Evolutionary conservation across 2,329 filamentous ascomycete species (phyloP).

Genomic region (Emmonsia crescens): DNA sequence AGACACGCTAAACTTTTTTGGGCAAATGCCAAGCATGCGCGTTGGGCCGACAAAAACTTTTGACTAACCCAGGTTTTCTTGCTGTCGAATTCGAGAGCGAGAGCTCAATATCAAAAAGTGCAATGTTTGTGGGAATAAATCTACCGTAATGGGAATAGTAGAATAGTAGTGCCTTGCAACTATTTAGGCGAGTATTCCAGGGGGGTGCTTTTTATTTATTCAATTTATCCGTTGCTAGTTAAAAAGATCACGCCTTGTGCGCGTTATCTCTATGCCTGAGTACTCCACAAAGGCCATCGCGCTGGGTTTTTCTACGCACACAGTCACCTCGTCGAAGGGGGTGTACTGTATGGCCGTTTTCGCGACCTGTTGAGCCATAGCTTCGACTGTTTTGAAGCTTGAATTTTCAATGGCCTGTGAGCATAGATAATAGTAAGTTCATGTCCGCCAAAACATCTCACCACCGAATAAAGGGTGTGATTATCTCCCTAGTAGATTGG

Average conservation of each 20-base stretch:
- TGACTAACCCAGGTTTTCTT: background rate
- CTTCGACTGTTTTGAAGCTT: conserved; percentile 41
- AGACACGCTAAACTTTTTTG: background rate
- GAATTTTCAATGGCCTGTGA: conserved; percentile 36
- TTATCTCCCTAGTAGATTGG: background rate
- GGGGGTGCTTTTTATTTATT: background rate
- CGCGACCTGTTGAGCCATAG: conserved; percentile 39
- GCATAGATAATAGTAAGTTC: background rate
- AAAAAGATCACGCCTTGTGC: conserved; percentile 32
- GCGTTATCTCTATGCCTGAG: conserved; percentile 40
- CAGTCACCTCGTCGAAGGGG: conserved; percentile 36
- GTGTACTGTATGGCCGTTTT: conserved; percentile 37
- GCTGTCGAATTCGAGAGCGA: conserved; percentile 3
- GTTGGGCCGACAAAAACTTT: background rate
- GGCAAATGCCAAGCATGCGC: background rate
- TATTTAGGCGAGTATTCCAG: background rate
- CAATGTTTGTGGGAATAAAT: background rate
- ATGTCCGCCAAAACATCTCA: conserved; percentile 6
- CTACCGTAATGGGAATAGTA: background rate
- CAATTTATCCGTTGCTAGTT: conserved; percentile 12
- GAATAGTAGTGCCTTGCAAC: background rate
- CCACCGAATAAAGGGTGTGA: background rate
- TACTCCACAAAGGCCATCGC: conserved; percentile 40
- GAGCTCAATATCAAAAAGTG: background rate
- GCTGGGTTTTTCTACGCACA: conserved; percentile 40